Evolutionary conservation across 1,284 basidiomycete species (phyloP).

Genomic region (Apiotrichum montevideense): DNA sequence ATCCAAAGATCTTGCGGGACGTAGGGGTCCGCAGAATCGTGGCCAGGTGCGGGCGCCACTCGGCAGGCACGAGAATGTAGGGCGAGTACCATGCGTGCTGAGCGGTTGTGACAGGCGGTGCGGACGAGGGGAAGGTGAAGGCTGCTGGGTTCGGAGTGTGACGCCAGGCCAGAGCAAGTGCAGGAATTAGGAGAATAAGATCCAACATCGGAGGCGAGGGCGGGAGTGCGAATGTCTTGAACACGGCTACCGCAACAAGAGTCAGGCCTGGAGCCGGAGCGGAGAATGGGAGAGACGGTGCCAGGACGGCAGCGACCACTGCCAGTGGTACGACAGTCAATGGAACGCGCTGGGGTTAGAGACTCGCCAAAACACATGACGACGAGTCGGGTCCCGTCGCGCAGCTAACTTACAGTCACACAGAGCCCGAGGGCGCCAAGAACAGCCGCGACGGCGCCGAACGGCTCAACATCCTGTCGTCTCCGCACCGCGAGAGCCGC

Average conservation of each 20-base stretch:
- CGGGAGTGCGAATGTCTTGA: conserved; percentile 36
- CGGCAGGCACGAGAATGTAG: conserved; percentile 21
- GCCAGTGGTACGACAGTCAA: too few relatives aligned
- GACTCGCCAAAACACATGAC: too few relatives aligned
- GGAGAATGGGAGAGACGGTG: conserved; percentile 23
- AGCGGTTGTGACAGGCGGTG: conserved; percentile 6
- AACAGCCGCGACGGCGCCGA: too few relatives aligned
- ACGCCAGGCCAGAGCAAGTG: conserved; percentile 7
- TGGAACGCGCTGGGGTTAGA: too few relatives aligned
- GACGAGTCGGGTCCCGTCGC: background rate
- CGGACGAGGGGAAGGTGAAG: background rate
- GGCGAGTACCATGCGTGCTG: background rate
- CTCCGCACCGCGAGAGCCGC: background rate
- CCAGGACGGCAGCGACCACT: conserved; percentile 5
- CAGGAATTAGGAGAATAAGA: conserved; percentile 20
- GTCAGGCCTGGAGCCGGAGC: background rate
- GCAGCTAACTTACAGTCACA: background rate
- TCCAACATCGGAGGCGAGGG: conserved; percentile 26
- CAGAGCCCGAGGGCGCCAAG: too few relatives aligned
- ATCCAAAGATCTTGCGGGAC: conserved; percentile 93
- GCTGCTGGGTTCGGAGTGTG: background rate
- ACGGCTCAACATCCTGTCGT: too few relatives aligned
- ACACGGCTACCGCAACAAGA: conserved; percentile 21
- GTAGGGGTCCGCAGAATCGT: conserved; percentile 85
- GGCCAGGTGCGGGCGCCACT: conserved; percentile 65